These are phyloP conservation scores for Sclerotiophoma versabilis DNA, from an alignment of 2,329 filamentous ascomycete species.

Conservation along the genomic window DNA sequence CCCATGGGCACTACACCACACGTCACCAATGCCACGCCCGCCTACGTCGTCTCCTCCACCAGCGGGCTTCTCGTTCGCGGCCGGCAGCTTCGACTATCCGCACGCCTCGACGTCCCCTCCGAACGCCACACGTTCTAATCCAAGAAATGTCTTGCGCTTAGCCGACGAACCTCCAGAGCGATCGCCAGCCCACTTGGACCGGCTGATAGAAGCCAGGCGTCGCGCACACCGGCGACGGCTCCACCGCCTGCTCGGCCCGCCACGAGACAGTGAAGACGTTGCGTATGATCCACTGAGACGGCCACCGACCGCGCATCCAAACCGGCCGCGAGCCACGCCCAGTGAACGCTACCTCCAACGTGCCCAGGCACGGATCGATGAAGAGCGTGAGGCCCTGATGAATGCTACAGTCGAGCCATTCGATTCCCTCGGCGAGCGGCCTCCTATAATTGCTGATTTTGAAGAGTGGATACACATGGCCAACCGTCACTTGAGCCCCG, in stretches of 20 bases:
- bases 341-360: constrained; percentile 47
- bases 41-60: constrained; percentile 38
- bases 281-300: constrained; percentile 18
- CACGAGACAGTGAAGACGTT: constrained; percentile 28
- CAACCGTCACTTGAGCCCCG: constrained; percentile 4
- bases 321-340: constrained; percentile 43
- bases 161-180: constrained; percentile 20
- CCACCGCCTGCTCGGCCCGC: constrained; percentile 30
- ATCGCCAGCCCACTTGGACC: constrained; percentile 15
- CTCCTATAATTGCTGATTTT: not conserved
- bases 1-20: constrained; percentile 26
- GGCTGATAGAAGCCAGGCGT: constrained; percentile 16
- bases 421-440: constrained; percentile 35
- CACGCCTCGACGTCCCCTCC: constrained; percentile 48
- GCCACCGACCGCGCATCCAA: constrained; percentile 31
- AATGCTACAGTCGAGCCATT: constrained; percentile 30
- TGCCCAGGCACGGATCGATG: constrained; percentile 39
- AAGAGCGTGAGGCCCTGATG: constrained; percentile 34
- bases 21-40: constrained; percentile 43
- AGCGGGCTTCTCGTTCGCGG: constrained; percentile 41
- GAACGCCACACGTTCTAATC: constrained; percentile 9
- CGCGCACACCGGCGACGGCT: constrained; percentile 23
- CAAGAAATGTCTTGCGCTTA: constrained; percentile 18
- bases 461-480: constrained; percentile 6
- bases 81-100: constrained; percentile 55